phyloP scores from a whole-genome alignment of 495 filamentous ascomycete species.

The Penicillium salamii region DNA sequence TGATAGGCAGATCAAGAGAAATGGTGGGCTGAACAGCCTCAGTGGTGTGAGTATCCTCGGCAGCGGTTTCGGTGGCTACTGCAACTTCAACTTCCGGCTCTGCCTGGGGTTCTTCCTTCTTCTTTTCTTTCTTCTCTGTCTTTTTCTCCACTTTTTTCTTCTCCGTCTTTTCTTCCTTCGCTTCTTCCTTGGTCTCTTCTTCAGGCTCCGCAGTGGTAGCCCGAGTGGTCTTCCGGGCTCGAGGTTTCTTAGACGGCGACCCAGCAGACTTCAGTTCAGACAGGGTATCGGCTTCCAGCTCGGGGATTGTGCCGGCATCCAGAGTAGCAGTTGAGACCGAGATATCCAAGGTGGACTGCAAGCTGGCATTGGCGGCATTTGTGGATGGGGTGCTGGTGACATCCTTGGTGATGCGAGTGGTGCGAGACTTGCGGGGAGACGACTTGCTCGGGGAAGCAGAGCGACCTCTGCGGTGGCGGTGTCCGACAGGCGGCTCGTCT shows the following conservation, averaged over 20 bases:
- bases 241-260: constrained; percentile 30
- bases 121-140: constrained; percentile 28
- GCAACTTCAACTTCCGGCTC: constrained; percentile 43
- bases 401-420: constrained; percentile 55
- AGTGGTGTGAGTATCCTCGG: constrained; percentile 62
- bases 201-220: constrained; percentile 35
- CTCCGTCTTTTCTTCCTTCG: constrained; percentile 20
- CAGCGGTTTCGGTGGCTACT: constrained; percentile 40
- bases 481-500: constrained; percentile 36
- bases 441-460: constrained; percentile 59
- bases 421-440: constrained; percentile 73
- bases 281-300: constrained; percentile 25
- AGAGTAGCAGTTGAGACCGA: constrained; percentile 29
- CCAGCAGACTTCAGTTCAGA: constrained; percentile 24
- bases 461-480: constrained; percentile 45
- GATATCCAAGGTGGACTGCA: constrained; percentile 49
- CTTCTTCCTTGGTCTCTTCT: constrained; percentile 22
- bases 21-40: constrained; percentile 72
- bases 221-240: constrained; percentile 32
- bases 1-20: constrained; percentile 71
- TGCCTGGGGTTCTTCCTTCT: constrained; percentile 42
- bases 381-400: constrained; percentile 41
- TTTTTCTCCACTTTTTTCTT: constrained; percentile 42
- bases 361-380: constrained; percentile 45
- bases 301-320: constrained; percentile 18